Conservation (phyloP, 306 rosid genomes). For the Prunus mongolica region DNA sequence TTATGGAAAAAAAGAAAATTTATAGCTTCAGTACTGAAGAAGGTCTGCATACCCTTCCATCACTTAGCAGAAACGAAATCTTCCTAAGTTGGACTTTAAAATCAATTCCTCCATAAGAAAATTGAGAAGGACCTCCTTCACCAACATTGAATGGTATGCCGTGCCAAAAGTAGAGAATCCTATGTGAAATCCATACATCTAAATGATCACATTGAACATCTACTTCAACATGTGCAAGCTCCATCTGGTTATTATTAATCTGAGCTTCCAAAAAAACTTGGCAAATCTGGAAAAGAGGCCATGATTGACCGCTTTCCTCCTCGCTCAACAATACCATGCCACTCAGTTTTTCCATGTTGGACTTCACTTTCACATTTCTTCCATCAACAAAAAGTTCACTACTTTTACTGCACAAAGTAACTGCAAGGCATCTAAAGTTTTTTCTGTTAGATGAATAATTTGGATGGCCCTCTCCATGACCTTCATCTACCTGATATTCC, state of each 20-base stretch:
- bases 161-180: constrained; percentile 55
- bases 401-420: constrained; percentile 42
- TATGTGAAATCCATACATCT: constrained; percentile 70
- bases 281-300: constrained; percentile 66
- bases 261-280: constrained; percentile 48
- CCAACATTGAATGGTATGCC: constrained; percentile 42
- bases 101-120: constrained; percentile 35
- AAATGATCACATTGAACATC: constrained; percentile 61
- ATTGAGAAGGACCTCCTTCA: constrained; percentile 46
- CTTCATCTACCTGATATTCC: constrained; percentile 37
- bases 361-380: constrained; percentile 39
- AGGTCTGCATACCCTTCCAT: constrained; percentile 73
- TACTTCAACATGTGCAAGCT: constrained; percentile 26
- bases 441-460: constrained; percentile 43
- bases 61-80: constrained; percentile 72
- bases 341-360: constrained; percentile 56
- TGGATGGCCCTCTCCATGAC: constrained; percentile 26
- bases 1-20: not conserved
- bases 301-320: constrained; percentile 46
- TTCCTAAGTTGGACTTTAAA: constrained; percentile 53
- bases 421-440: constrained; percentile 38
- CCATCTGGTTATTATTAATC: constrained; percentile 24
- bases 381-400: constrained; percentile 43
- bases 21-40: not conserved
- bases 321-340: constrained; percentile 44